Percentiles rank a stretch among this genome's conserved stretches.
These are phyloP conservation scores for Eucommia ulmoides DNA, from an alignment of 257 asterid species.

Conservation along the genomic window DNA sequence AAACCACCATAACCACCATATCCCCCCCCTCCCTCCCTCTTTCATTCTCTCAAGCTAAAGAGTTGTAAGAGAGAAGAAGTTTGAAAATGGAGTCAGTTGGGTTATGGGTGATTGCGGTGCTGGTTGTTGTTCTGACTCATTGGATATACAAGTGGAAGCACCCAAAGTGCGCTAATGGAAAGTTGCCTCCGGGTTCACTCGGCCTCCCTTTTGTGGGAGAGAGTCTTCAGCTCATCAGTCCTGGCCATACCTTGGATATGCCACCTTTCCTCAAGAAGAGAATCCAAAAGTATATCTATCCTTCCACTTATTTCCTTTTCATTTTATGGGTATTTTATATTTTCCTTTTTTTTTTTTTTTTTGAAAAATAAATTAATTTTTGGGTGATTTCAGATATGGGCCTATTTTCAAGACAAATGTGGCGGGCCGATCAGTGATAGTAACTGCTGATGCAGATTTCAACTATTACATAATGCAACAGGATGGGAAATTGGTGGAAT, in stretches of 20 bases:
- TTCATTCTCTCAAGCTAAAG: no score
- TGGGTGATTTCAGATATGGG: conserved; percentile 1
- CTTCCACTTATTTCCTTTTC: no score
- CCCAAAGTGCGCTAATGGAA: conserved; percentile 50
- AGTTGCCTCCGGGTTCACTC: conserved; percentile 79
- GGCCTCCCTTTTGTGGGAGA: conserved; percentile 76
- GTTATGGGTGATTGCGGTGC: no score
- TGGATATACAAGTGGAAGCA: conserved; percentile 54
- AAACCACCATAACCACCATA: no score
- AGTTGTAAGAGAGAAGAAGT: no score
- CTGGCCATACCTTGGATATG: conserved; percentile 29
- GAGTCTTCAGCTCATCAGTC: conserved; percentile 44
- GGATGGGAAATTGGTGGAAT: neutral
- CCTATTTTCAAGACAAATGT: neutral
- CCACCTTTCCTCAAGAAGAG: conserved; percentile 57
- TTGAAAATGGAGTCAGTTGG: no score
- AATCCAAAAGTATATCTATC: conserved; percentile 41
- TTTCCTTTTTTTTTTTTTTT: conserved; percentile 2
- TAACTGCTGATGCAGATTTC: neutral
- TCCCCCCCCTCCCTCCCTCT: no score
- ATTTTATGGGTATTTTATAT: neutral
- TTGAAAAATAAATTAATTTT: no score
- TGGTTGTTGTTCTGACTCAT: no score
- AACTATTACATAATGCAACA: neutral
- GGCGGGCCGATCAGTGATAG: neutral